Evolutionary conservation across 106 monocot species (phyloP).

Genomic region (Xerophyta viscosa): DNA sequence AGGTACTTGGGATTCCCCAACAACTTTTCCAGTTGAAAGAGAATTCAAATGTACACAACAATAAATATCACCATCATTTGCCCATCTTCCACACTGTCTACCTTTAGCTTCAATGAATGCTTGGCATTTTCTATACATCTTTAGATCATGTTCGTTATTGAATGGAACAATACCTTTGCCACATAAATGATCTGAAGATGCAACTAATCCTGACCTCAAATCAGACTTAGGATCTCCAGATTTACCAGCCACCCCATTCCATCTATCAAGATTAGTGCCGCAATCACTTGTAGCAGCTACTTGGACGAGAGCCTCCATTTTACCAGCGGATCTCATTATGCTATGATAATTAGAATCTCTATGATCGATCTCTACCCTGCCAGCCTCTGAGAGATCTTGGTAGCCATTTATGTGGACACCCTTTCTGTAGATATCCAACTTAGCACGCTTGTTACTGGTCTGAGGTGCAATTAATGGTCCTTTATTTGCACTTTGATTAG

Average conservation of each 20-base stretch:
- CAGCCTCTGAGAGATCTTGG: not conserved
- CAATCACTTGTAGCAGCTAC: constrained; percentile 3
- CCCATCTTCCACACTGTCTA: constrained; percentile 93
- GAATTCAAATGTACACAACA: constrained; percentile 76
- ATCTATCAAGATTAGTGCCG: not conserved
- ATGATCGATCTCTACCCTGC: constrained; percentile 8
- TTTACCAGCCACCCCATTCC: constrained; percentile 8
- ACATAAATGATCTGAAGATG: not conserved
- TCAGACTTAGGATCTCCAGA: not conserved
- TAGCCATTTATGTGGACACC: constrained; percentile 18
- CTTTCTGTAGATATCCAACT: constrained; percentile 49
- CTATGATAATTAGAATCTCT: constrained; percentile 8
- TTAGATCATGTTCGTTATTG: constrained; percentile 5
- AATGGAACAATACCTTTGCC: constrained; percentile 1
- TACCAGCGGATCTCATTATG: constrained; percentile 8
- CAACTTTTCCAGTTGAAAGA: constrained; percentile 20
- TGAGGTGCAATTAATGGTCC: constrained; percentile 17
- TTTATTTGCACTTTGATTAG: constrained; percentile 13
- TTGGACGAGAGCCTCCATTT: constrained; percentile 7
- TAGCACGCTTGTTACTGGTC: constrained; percentile 52
- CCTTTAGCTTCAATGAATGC: constrained; percentile 82
- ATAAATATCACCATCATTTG: constrained; percentile 82
- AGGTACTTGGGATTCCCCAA: constrained; percentile 21
- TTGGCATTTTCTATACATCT: constrained; percentile 49
- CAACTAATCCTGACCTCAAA: constrained; percentile 5